phyloP scores from a whole-genome alignment of 495 filamentous ascomycete species.

The Endocarpon pusillum region DNA sequence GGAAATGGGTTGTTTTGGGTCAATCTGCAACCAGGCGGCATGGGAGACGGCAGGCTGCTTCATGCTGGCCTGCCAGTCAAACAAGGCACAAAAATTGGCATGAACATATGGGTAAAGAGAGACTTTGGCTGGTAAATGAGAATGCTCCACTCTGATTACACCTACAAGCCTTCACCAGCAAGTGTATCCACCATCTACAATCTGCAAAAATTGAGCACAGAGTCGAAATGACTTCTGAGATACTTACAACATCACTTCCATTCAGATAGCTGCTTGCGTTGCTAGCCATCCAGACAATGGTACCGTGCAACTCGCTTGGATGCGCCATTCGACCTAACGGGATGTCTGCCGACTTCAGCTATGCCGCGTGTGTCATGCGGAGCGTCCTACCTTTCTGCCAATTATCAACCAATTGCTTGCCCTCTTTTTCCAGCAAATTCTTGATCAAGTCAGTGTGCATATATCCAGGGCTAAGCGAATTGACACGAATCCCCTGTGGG shows the following conservation, averaged over 20 bases:
- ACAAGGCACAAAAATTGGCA: constrained; percentile 53
- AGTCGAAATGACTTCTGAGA: not conserved
- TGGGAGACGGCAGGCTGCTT: constrained; percentile 45
- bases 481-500: constrained; percentile 23
- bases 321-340: constrained; percentile 13
- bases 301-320: constrained; percentile 15
- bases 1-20: constrained; percentile 66
- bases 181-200: constrained; percentile 1
- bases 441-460: constrained; percentile 24
- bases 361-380: no score
- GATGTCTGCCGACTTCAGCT: no score
- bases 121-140: not conserved
- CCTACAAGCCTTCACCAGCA: not conserved
- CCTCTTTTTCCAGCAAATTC: constrained; percentile 10
- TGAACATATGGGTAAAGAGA: constrained; percentile 61
- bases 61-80: constrained; percentile 56
- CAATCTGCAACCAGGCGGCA: constrained; percentile 46
- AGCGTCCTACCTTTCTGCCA: no score
- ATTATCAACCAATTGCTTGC: constrained; percentile 3
- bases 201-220: not conserved
- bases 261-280: constrained; percentile 64
- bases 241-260: constrained; percentile 46
- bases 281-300: constrained; percentile 16
- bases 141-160: no score
- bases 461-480: constrained; percentile 29